These are phyloP conservation scores for Exophiala phaeomuriformis DNA, from an alignment of 2,329 filamentous ascomycete species.

Conservation along the genomic window DNA sequence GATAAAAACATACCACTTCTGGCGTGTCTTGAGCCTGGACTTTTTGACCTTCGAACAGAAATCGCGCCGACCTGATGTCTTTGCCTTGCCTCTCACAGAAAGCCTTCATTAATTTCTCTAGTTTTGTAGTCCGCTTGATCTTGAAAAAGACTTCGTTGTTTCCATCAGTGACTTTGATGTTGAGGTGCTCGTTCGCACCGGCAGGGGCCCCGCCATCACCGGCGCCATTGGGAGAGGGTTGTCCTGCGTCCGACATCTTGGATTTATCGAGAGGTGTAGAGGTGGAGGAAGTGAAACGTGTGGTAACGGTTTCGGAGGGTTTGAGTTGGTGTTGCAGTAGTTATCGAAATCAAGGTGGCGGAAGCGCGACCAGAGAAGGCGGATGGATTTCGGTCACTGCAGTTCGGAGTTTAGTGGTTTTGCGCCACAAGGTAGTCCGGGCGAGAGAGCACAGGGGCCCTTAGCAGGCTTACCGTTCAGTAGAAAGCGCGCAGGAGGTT, in stretches of 20 bases:
- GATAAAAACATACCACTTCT: conserved; percentile 63
- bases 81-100: conserved; percentile 97
- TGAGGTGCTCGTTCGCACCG: conserved; percentile 69
- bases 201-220: conserved; percentile 25
- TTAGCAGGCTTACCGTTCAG: too few species aligned
- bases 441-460: too few species aligned
- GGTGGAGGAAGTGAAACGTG: neutral
- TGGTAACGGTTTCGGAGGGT: neutral
- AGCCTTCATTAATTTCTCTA: conserved; percentile 97
- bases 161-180: conserved; percentile 99
- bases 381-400: too few species aligned
- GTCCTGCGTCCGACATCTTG: conserved; percentile 26
- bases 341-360: too few species aligned
- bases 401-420: too few species aligned
- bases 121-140: conserved; percentile 92
- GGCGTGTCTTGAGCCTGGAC: conserved; percentile 86
- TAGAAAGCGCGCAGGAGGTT: too few species aligned
- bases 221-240: conserved; percentile 25
- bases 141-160: conserved; percentile 99
- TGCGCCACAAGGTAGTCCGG: too few species aligned
- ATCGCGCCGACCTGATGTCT: conserved; percentile 72
- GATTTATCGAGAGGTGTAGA: neutral
- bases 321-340: neutral
- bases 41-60: conserved; percentile 91
- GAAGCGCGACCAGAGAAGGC: too few species aligned